Conservation (phyloP, 345 rosid species). For the Balakata baccata region DNA sequence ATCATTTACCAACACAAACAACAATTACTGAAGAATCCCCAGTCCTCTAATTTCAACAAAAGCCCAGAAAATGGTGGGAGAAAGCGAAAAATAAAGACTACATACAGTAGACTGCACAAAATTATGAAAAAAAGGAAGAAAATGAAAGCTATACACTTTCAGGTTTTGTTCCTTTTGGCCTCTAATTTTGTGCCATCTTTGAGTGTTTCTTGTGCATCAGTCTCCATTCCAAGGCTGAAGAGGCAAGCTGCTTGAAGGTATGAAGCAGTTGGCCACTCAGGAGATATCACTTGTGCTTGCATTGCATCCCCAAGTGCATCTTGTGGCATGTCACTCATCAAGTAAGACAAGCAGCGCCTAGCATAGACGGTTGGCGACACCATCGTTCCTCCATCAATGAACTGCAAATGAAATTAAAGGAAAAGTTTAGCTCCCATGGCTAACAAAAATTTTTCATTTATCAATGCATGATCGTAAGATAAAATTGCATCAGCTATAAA, state of each 20-base stretch:
- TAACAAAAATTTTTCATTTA: neutral
- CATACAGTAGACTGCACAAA: conserved; percentile 18
- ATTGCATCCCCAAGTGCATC: conserved; percentile 87
- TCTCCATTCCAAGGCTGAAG: conserved; percentile 80
- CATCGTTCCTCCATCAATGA: conserved; percentile 76
- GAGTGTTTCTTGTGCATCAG: conserved; percentile 72
- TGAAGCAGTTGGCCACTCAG: conserved; percentile 75
- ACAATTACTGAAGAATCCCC: conserved; percentile 6
- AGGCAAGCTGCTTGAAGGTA: conserved; percentile 87
- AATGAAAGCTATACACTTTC: conserved; percentile 37
- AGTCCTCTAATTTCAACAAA: conserved; percentile 3
- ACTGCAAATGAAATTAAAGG: conserved; percentile 28
- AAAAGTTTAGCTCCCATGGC: neutral
- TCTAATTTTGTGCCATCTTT: conserved; percentile 85
- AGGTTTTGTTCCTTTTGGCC: conserved; percentile 56
- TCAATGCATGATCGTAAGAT: neutral
- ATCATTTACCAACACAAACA: conserved; percentile 10
- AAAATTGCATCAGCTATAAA: neutral
- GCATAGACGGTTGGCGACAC: conserved; percentile 77
- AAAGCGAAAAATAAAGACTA: neutral
- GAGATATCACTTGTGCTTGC: conserved; percentile 81
- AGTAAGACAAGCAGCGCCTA: conserved; percentile 72
- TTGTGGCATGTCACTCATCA: conserved; percentile 65
- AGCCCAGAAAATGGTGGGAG: neutral
- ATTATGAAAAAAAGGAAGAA: neutral